phyloP scores from a whole-genome alignment of 768 basidiomycete species.

The Tephrocybe sp. region DNA sequence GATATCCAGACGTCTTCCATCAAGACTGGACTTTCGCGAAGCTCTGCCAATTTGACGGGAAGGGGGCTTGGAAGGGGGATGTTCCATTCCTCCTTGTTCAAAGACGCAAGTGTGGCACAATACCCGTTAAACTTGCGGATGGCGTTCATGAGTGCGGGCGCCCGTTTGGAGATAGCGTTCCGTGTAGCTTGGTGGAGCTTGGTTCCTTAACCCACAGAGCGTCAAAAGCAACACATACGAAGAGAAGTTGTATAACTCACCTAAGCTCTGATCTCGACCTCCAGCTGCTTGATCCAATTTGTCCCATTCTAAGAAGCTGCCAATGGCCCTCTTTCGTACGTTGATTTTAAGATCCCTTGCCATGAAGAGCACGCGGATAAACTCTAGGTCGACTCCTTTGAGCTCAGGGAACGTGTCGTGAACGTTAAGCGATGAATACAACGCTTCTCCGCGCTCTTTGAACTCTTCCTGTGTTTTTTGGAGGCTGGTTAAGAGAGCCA shows the following conservation, averaged over 20 bases:
- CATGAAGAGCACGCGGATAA: slow-evolving; percentile 29
- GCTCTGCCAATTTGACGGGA: slow-evolving; percentile 24
- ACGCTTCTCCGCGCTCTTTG: slow-evolving; percentile 23
- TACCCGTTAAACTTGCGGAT: slow-evolving; percentile 29
- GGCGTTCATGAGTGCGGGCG: slow-evolving; percentile 24
- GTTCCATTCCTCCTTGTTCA: slow-evolving; percentile 19
- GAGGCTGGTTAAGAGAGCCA: slow-evolving; percentile 18
- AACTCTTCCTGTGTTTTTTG: slow-evolving; percentile 19
- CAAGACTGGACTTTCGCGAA: slow-evolving; percentile 23
- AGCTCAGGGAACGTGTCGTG: slow-evolving; percentile 31
- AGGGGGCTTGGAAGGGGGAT: slow-evolving; percentile 33
- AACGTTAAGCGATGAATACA: slow-evolving; percentile 35
- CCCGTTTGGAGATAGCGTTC: slow-evolving; percentile 27
- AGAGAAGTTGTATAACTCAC: slow-evolving; percentile 6
- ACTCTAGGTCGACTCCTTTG: slow-evolving; percentile 23
- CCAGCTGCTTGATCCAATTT: slow-evolving; percentile 29
- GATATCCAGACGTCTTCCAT: slow-evolving; percentile 38
- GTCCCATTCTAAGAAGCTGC: slow-evolving; percentile 38
- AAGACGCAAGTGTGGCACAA: slow-evolving; percentile 21
- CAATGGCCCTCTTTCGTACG: slow-evolving; percentile 30
- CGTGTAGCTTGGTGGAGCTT: slow-evolving; percentile 32
- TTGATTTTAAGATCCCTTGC: slow-evolving; percentile 38
- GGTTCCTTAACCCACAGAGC: slow-evolving; percentile 21
- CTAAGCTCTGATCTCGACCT: slow-evolving; percentile 22
- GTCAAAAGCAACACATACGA: background rate